Percentiles rank a stretch among this genome's conserved stretches.
Evolutionary conservation across 108 stramenopile genomes (phyloP).

Genomic region (Stephanodiscus triporus): DNA sequence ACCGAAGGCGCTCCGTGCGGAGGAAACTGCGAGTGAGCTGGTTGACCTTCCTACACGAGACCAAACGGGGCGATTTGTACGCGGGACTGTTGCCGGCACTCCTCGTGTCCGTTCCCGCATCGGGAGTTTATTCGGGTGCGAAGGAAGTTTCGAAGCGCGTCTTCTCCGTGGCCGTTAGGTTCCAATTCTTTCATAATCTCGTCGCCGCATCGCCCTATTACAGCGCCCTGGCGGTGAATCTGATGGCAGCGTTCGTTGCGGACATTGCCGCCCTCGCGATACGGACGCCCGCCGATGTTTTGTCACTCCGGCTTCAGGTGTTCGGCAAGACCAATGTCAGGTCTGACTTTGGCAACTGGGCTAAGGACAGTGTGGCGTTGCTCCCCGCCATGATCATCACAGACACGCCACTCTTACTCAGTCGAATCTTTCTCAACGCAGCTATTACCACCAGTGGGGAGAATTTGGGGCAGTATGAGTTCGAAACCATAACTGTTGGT

Average conservation of each 20-base stretch:
- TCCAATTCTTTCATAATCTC: constrained; percentile 12
- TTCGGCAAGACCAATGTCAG: constrained; percentile 51
- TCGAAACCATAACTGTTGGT: constrained; percentile 52
- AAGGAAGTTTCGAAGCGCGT: constrained; percentile 72
- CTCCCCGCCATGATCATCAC: constrained; percentile 61
- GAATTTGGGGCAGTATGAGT: constrained; percentile 68
- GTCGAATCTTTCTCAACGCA: constrained; percentile 66
- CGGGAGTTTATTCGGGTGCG: constrained; percentile 80
- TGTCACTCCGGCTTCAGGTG: constrained; percentile 69
- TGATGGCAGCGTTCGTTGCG: constrained; percentile 58
- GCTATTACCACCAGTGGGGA: constrained; percentile 64
- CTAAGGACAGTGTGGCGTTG: constrained; percentile 60
- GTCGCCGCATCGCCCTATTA: constrained; percentile 17
- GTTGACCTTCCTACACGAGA: constrained; percentile 49
- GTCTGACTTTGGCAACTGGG: constrained; percentile 68
- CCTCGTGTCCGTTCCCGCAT: constrained; percentile 76
- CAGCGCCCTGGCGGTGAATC: constrained; percentile 42
- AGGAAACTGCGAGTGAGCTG: constrained; percentile 47
- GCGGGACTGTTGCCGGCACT: constrained; percentile 74
- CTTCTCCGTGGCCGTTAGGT: constrained; percentile 46
- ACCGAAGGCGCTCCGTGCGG: constrained; percentile 25
- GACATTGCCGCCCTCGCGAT: constrained; percentile 72
- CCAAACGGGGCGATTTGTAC: constrained; percentile 70
- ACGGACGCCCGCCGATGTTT: constrained; percentile 77
- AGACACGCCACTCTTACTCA: constrained; percentile 70